phyloP scores from a whole-genome alignment of 2,329 filamentous ascomycete species.

The Trichoderma citrinoviride region DNA sequence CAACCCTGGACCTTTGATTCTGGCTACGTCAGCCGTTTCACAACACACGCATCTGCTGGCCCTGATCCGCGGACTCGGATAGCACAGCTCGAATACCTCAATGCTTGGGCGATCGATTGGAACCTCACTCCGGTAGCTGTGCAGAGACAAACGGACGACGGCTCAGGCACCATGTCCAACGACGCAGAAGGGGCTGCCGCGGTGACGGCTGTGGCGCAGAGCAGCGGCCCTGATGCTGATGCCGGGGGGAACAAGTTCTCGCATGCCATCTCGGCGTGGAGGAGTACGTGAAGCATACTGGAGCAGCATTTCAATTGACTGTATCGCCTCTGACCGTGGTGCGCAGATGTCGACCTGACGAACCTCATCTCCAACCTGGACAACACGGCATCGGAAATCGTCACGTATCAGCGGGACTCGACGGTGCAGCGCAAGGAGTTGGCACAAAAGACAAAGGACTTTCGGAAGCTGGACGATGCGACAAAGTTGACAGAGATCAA shows the following conservation, averaged over 20 bases:
- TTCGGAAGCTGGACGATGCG: slow-evolving; percentile 86
- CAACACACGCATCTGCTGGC: slow-evolving; percentile 20
- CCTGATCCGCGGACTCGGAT: too few relatives aligned
- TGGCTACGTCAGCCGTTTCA: slow-evolving; percentile 19
- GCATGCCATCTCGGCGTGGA: slow-evolving; percentile 91
- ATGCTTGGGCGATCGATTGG: neutral
- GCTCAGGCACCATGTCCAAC: slow-evolving; percentile 33
- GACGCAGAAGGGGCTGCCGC: slow-evolving; percentile 31
- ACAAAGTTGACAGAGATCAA: slow-evolving; percentile 88
- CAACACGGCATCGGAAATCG: slow-evolving; percentile 90
- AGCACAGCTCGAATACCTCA: neutral
- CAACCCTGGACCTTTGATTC: neutral
- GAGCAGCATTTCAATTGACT: neutral
- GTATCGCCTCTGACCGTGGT: slow-evolving; percentile 25
- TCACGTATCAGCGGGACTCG: slow-evolving; percentile 90
- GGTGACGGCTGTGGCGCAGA: slow-evolving; percentile 12
- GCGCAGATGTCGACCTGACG: slow-evolving; percentile 78
- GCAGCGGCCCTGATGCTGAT: slow-evolving; percentile 37
- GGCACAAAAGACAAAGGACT: slow-evolving; percentile 99
- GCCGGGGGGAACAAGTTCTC: slow-evolving; percentile 86
- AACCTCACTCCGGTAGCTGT: neutral
- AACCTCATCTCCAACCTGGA: slow-evolving; percentile 82
- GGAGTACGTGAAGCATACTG: slow-evolving; percentile 57
- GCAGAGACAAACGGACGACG: neutral
- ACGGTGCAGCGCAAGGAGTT: slow-evolving; percentile 94